Base-by-base conservation (phyloP, 495 filamentous ascomycete species). In the Tuber aestivum region DNA sequence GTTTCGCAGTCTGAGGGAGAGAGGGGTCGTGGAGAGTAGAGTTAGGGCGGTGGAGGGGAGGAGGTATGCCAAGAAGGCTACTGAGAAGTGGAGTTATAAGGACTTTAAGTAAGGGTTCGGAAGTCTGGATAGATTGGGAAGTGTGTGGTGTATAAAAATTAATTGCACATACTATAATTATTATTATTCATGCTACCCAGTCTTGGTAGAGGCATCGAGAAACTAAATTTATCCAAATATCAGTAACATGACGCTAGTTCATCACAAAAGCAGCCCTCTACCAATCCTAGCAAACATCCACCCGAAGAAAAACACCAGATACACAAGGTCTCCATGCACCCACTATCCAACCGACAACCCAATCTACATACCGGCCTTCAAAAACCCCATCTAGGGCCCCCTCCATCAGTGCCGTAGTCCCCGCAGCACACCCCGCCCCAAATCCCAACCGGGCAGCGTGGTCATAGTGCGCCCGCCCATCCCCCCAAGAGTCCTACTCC, bases 21-120 rank as follows among this genome's bases (percentile, higher is more conserved):
- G 93, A 76, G 96, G 95, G 70, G 97, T 95, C 85, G 84, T 98
- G 72, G 95, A 99, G 86, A 87, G 88, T 35, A 87, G 95, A 80
- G 91, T 90, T 83, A 89, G 90, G 16, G 87, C 95, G 73, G 87
- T 89, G 56, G 93, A 94, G 85, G 87, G 86, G 76, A 95, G 92
- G 87, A 92, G 94, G 85, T 87, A 89, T 75, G 92, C 90, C 87
- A 90, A 85, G 80, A 91, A 90, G 83, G 82, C 90, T 38, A 97
- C 93, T 23, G 96, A 97, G 89, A 98, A 97, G 85, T 99, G 95
- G 95, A 87, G 90, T 72, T 92, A 95, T 83, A 98, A 98, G 86
- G 95, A 99, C 84, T 98, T 97, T 86, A 89, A 89, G 83, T 83
- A 80, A 72, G 72, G 72, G 48, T 61, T 75, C 74, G n/a, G 56